A percentile compares a stretch with the other conserved stretches of the same genome.
Evolutionary conservation across 306 rosid genomes (phyloP).

Genomic region (peach (Prunus persica)): Prunus_persica_NCBIv2 NC_034009.1:11672001-11672500

Average conservation of each 20-base stretch:
- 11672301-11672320: slow-evolving; percentile 79
- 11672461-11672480: slow-evolving; percentile 12
- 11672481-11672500: slow-evolving; percentile 36
- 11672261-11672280: slow-evolving; percentile 29
- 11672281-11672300: slow-evolving; percentile 43
- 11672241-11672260: slow-evolving; percentile 42
- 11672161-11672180: slow-evolving; percentile 32
- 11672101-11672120: slow-evolving; percentile 14
- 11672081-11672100: slow-evolving; percentile 38
- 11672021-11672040: slow-evolving; percentile 24
- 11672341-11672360: slow-evolving; percentile 65
- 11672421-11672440: slow-evolving; percentile 36
- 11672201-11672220: slow-evolving; percentile 18
- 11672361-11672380: slow-evolving; percentile 68
- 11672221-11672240: slow-evolving; percentile 34
- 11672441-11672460: background rate
- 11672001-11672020: slow-evolving; percentile 24
- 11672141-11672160: slow-evolving; percentile 32
- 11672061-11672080: slow-evolving; percentile 26
- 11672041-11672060: slow-evolving; percentile 29
- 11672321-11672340: slow-evolving; percentile 75
- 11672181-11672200: slow-evolving; percentile 25
- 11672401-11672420: slow-evolving; percentile 61
- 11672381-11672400: slow-evolving; percentile 90
- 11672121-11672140: slow-evolving; percentile 40